These are phyloP conservation scores for Nemania serpens DNA, from an alignment of 2,329 filamentous ascomycete species.

Conservation along the genomic window DNA sequence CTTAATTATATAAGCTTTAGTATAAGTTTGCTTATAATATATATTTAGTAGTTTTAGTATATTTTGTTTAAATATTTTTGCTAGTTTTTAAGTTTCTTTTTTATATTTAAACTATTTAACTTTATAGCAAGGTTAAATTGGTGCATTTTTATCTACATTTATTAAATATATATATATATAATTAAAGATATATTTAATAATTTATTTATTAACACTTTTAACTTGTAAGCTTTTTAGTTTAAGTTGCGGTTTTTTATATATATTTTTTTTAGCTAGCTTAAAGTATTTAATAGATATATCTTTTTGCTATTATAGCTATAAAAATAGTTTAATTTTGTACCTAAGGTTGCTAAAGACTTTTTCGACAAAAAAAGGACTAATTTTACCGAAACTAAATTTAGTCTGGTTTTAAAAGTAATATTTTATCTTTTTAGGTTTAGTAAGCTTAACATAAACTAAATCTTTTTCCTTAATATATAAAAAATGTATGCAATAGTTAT, in stretches of 20 bases:
- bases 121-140: not conserved
- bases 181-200: not conserved
- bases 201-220: not conserved
- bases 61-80: not conserved
- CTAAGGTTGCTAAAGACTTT: not conserved
- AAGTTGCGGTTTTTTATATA: not conserved
- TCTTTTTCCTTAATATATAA: not conserved
- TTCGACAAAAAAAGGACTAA: not conserved
- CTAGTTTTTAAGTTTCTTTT: not conserved
- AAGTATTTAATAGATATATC: not conserved
- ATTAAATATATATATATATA: not conserved
- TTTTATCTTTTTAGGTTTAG: not conserved
- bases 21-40: not conserved
- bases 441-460: not conserved
- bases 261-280: not conserved
- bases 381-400: not conserved
- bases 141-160: not conserved
- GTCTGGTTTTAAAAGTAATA: not conserved
- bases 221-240: not conserved
- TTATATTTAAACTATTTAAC: not conserved
- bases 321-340: not conserved
- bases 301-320: not conserved
- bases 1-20: not conserved
- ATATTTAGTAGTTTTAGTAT: not conserved
- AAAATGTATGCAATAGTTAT: not conserved